Base-by-base conservation (phyloP, 345 rosid genomes). In the Laguncularia racemosa region DNA sequence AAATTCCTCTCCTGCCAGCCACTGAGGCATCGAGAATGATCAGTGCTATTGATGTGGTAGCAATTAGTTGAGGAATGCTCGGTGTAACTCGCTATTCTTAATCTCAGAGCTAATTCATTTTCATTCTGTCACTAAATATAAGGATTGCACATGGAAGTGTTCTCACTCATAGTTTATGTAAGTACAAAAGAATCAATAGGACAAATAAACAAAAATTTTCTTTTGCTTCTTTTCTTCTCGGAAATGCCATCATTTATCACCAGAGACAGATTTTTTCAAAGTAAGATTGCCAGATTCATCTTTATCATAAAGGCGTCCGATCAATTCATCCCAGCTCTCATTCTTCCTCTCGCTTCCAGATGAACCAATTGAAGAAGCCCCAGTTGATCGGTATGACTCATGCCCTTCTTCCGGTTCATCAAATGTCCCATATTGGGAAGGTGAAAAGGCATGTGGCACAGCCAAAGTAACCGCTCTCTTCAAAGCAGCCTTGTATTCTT, bases 401-500 rank as follows among this genome's bases (percentile, higher is more conserved):
- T 62, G 63, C 11, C 66, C 73, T 57, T 83, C 85, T 55, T 75
- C 77, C 23, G 45, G 62, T 57, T 73, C 83, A 57, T 77, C 72
- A 14, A 93, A 93, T 47, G 99, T 93, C 16, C 97, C 99, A 26
- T 93, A 93, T 16, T 47, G 75, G 44, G 88, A 87, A 16, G 84
- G 68, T 20, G 78, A 71, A 62, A 57, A 76, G 0, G 91, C 95
- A 61, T 85, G 91, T 3, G 95, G 99, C 60, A 89, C 95, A 16
- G 75, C 69, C 43, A 89, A 69, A 0, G 89, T 79, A 45, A 78
- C 98, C 20, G 95, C 97, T 67, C 96, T 86, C 61, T 83, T 78
- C 53, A 87, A 57, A 1, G 96, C 99, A n/a, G 91, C 97, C 73
- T 64, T 79, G 72, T 92, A 66, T 76, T 92, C 96, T 62, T 82